Evolutionary conservation across 2,329 filamentous ascomycete genomes (phyloP).

Genomic region (Colletotrichum eleusines): DNA sequence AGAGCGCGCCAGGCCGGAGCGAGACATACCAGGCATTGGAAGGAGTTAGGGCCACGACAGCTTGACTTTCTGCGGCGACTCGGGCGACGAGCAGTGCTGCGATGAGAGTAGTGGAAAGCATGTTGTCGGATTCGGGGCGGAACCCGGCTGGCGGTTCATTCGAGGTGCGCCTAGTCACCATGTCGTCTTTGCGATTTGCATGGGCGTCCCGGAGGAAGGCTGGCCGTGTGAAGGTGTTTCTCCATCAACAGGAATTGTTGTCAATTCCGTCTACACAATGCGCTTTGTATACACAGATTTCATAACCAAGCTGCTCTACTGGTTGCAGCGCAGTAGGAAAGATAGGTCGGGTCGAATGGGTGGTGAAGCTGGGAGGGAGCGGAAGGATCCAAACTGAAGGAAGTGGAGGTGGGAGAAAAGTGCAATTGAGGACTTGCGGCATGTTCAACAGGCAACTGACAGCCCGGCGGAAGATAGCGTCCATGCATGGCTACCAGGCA

Average conservation of each 20-base stretch:
- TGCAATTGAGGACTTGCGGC: conserved; percentile 27
- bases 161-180: conserved; percentile 40
- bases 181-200: conserved; percentile 31
- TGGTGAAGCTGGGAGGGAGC: conserved; percentile 23
- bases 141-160: conserved; percentile 23
- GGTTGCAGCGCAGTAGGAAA: not conserved
- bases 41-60: conserved; percentile 40
- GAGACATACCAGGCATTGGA: conserved; percentile 37
- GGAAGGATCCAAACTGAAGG: not conserved
- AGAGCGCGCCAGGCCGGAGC: not conserved
- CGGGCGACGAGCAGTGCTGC: conserved; percentile 33
- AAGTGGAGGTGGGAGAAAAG: conserved; percentile 10
- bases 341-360: not conserved
- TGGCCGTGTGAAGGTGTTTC: conserved; percentile 15
- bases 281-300: not conserved
- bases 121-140: conserved; percentile 27
- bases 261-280: conserved; percentile 21
- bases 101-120: conserved; percentile 31
- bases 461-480: conserved; percentile 27
- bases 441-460: conserved; percentile 35
- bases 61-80: conserved; percentile 33
- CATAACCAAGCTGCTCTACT: conserved; percentile 5
- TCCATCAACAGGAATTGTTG: conserved; percentile 32
- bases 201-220: conserved; percentile 30
- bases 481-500: conserved; percentile 24